Evolutionary conservation across 305 asterid genomes (phyloP), one percentile per base, ranked within the genome.

Genomic region (Fraxinus latifolia): DNA sequence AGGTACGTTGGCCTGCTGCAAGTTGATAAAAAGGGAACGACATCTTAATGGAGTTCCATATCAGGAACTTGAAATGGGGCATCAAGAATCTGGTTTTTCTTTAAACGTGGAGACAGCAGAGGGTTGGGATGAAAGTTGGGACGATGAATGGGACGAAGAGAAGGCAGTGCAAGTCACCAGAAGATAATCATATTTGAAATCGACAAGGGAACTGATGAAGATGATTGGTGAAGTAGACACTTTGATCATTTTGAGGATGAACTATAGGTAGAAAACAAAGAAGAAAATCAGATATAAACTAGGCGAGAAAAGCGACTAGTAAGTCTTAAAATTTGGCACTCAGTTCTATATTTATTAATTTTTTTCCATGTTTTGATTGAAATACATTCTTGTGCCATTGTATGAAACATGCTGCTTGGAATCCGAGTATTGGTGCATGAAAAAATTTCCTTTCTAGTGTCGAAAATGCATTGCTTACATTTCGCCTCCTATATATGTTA

Each of bases 81-180:
- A 86, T 60, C 79, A 70, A 58, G 85, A 84, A 14, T 11, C 83
- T n/a, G 80, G 76, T 7, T 78, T 89, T 31, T 80, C 89, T 0
- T 70, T 55, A 32, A 77, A 86, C 19, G 76, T 81, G 5, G 92
- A 84, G 80, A 55, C 88, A 7, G 74, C 78, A 2, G 89, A 85
- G 7, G 87, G 89, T 23, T 92, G 97, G 97, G 91, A 90, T 65
- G 87, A 92, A 31, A 83, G 84, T 73, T 93, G 97, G 97, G 97
- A 88, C 14, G 94, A 89, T 5, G 91, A 88, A 29, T 93, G 98
- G 98, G 98, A 90, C 76, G 92, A 89, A 60, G 93, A 92, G 65
- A 87, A 85, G 21, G 91, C 88, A 11, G 89, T 80, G 76, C 42
- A 77, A 44, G 32, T 78, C 93, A n/a, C 82, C 88, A 0, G 85